These are phyloP conservation scores for Sabuloglossum arenarium DNA, from an alignment of 495 filamentous ascomycete genomes.

Conservation along the genomic window DNA sequence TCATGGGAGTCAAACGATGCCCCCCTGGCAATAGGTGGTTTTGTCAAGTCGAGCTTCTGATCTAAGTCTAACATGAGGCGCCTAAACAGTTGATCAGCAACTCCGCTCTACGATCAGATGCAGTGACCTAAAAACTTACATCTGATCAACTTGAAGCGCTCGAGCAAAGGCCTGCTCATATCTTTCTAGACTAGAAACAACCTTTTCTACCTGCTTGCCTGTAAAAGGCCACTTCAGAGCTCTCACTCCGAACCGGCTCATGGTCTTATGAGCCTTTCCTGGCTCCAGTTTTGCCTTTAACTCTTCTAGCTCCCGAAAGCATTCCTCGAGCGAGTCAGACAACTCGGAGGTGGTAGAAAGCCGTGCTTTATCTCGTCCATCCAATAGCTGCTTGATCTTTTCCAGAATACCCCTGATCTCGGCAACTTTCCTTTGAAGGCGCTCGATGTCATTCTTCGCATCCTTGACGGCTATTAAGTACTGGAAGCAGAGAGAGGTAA, in stretches of 20 bases:
- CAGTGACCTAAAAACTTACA: slow-evolving; percentile 11
- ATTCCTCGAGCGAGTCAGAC: slow-evolving; percentile 2
- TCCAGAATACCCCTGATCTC: no score
- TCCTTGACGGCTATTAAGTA: no score
- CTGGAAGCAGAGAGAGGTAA: no score
- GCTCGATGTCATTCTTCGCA: no score
- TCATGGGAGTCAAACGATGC: not conserved
- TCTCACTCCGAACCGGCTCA: slow-evolving; percentile 17
- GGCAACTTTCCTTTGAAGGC: no score
- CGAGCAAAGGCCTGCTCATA: slow-evolving; percentile 18
- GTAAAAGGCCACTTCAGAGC: slow-evolving; percentile 8
- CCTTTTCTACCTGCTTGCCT: slow-evolving; percentile 18
- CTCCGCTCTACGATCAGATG: not conserved
- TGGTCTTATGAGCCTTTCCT: slow-evolving; percentile 9
- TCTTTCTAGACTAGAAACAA: slow-evolving; percentile 16
- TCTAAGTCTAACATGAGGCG: not conserved
- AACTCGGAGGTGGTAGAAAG: slow-evolving; percentile 4
- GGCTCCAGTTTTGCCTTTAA: slow-evolving; percentile 11
- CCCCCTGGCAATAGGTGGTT: not conserved
- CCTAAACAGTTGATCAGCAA: not conserved
- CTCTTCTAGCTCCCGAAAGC: not conserved
- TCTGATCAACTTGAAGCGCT: slow-evolving; percentile 21
- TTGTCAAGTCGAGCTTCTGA: not conserved
- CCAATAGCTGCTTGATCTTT: slow-evolving; percentile 6
- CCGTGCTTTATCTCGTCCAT: not conserved